Conservation (phyloP, 2,329 filamentous ascomycete genomes). For the Aspergillus novoparasiticus region DNA sequence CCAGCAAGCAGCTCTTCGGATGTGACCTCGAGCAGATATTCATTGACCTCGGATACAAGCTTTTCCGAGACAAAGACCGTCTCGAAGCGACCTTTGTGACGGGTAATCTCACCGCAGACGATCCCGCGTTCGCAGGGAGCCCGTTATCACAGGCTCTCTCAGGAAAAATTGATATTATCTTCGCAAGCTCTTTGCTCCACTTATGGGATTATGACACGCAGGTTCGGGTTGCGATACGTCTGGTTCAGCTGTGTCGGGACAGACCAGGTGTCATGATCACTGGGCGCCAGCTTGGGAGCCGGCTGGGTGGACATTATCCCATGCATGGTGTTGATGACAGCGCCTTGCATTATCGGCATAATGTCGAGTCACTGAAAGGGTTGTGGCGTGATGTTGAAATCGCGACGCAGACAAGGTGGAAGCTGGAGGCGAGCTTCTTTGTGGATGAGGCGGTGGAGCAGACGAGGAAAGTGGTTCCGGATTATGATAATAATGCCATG, state of each 20-base stretch:
- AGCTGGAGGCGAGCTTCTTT: conserved; percentile 19
- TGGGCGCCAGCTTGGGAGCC: conserved; percentile 20
- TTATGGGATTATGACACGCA: conserved; percentile 22
- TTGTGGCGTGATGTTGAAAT: conserved; percentile 18
- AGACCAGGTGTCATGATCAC: conserved; percentile 15
- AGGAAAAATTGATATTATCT: conserved; percentile 16
- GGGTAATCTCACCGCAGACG: conserved; percentile 42
- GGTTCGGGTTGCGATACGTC: conserved; percentile 12
- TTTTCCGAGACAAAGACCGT: conserved; percentile 60
- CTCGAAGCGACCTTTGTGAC: conserved; percentile 53
- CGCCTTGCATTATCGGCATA: conserved; percentile 18
- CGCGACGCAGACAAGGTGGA: conserved; percentile 18
- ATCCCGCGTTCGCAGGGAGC: not conserved
- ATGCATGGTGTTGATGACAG: conserved; percentile 10
- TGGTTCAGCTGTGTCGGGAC: conserved; percentile 19
- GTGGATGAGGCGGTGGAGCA: conserved; percentile 1
- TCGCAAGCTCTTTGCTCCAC: conserved; percentile 22
- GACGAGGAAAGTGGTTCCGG: not conserved
- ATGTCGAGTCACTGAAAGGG: conserved; percentile 18
- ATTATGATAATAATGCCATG: not conserved
- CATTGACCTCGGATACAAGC: conserved; percentile 59
- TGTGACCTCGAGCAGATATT: conserved; percentile 52
- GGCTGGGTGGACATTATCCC: conserved; percentile 15
- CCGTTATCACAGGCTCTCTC: no score
- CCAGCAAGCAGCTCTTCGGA: conserved; percentile 37